These are phyloP conservation scores for Xylaria telfairii DNA, from an alignment of 495 filamentous ascomycete genomes.

Conservation along the genomic window DNA sequence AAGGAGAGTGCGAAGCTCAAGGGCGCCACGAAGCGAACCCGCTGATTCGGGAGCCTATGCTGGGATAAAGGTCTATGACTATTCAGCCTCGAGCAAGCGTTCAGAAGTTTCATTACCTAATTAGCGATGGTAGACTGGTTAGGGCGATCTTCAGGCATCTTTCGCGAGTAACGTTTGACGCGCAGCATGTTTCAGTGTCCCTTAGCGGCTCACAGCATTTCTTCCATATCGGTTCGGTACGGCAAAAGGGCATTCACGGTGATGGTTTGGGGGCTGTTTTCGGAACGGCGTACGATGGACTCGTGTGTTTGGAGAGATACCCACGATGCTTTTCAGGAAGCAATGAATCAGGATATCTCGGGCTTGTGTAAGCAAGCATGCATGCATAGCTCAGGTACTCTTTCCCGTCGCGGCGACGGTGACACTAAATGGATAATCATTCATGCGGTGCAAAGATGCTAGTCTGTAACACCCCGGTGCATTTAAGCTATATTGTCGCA, in stretches of 20 bases:
- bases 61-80: not conserved
- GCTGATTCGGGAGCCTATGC: not conserved
- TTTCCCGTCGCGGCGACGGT: not conserved
- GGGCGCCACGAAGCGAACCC: not conserved
- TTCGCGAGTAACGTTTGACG: too few species aligned
- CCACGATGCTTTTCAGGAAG: not conserved
- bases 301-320: not conserved
- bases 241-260: not conserved
- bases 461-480: not conserved
- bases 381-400: not conserved
- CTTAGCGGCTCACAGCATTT: not conserved
- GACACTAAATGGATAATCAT: not conserved
- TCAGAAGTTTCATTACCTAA: not conserved
- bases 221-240: not conserved
- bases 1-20: slow-evolving; percentile 24
- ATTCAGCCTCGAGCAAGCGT: not conserved
- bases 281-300: not conserved
- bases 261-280: not conserved
- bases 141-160: too few species aligned
- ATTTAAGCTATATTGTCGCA: not conserved
- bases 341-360: not conserved
- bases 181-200: too few species aligned
- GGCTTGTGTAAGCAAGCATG: not conserved
- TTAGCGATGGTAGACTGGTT: not conserved
- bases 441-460: not conserved